Base-by-base conservation (phyloP, 805 yeast species). In the Starmerella potacharoeniae region DNA sequence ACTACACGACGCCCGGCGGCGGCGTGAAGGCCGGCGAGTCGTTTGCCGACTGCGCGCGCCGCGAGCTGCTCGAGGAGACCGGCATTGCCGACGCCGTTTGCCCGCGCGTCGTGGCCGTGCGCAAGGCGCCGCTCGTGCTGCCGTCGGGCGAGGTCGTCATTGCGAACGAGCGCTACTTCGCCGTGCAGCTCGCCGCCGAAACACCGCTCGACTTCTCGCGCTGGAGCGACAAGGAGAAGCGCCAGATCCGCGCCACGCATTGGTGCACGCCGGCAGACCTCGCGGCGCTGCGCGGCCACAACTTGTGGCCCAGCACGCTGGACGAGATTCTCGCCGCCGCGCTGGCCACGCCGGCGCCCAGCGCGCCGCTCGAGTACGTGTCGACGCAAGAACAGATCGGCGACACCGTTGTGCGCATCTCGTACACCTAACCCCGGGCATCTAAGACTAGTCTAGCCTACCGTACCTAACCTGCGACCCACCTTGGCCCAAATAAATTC, bases 51-150 rank as follows among this genome's bases (percentile, higher is more conserved):
- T 55, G 59, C 31, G 62, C 63, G 13, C 17, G 13, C 33, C 56
- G 63, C 41, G 63, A 60, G 39, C 52, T 60, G 30, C n/a, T 6
- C 28, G 63, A 60, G 46, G 63, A 60, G 39, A 60, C 63, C 1
- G 63, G 63, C n/a, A 35, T 60, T 16, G 30, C 35, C 13, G 29
- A n/a, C 14, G 29, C 36, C 3, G 6, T 55, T 6, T 28, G 33
- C 34, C 52, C 52, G 10, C 45, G 35, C 13, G 49, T 53, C 16
- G 39, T 60, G 6, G 63, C 62, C 13, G 34, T 14, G 17, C 52
- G 63, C 33, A 31, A 30, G 30, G 63, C 63, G 17, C 63, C 63
- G 14, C 49, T 59, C 39, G 42, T 60, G 49, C 17, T 48, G 35
- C 30, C 56, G 9, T 44, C 55, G 7, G 57, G 62, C 33, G 53